Evolutionary conservation across 805 yeast genomes (phyloP).

Genomic region (Yamadazyma sp.): DNA sequence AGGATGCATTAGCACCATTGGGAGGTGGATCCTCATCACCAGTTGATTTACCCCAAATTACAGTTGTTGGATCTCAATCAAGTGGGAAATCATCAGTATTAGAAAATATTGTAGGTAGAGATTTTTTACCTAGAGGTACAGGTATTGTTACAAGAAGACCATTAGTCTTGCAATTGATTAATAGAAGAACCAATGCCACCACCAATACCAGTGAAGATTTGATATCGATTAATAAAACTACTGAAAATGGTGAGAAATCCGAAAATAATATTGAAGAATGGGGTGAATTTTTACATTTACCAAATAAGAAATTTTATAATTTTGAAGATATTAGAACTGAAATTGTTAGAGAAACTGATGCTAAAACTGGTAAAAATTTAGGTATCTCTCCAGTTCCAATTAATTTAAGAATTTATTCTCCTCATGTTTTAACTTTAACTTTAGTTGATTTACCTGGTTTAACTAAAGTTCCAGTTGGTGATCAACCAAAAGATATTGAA

Average conservation of each 20-base stretch:
- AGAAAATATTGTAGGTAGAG: constrained; percentile 89
- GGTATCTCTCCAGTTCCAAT: constrained; percentile 94
- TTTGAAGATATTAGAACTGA: constrained; percentile 88
- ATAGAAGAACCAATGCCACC: constrained; percentile 41
- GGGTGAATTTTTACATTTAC: constrained; percentile 96
- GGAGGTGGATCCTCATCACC: constrained; percentile 91
- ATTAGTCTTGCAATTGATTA: constrained; percentile 74
- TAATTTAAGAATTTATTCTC: constrained; percentile 88
- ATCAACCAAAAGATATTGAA: constrained; percentile 97
- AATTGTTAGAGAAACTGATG: constrained; percentile 88
- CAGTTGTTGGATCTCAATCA: constrained; percentile 93
- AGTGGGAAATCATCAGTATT: constrained; percentile 86
- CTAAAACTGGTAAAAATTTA: constrained; percentile 72
- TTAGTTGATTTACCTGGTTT: constrained; percentile 96
- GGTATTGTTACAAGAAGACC: constrained; percentile 93
- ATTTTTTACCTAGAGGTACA: constrained; percentile 87
- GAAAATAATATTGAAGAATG: constrained; percentile 84
- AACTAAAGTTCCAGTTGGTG: constrained; percentile 98
- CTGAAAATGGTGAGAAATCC: constrained; percentile 45
- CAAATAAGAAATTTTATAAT: constrained; percentile 81
- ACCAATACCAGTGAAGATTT: constrained; percentile 29
- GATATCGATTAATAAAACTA: constrained; percentile 42
- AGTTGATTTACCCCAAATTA: constrained; percentile 87
- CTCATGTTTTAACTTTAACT: constrained; percentile 90
- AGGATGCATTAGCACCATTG: constrained; percentile 95